Base-by-base conservation (phyloP, 2,329 filamentous ascomycete genomes). In the Hypoxylon sp. region DNA sequence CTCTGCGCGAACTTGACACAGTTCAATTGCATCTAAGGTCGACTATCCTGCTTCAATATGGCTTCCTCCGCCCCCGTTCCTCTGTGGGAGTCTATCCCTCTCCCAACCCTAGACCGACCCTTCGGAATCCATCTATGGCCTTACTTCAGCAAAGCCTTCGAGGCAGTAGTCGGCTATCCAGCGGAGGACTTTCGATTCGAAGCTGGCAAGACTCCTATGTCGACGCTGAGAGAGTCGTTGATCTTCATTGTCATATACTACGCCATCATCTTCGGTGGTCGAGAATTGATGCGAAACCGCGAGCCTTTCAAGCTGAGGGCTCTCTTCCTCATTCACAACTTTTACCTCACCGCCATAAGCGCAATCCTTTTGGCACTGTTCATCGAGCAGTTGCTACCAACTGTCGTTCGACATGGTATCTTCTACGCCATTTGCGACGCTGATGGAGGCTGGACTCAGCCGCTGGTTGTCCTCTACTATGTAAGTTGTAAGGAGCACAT, bases 301-400 rank as follows among this genome's bases (percentile, higher is more conserved):
- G 86, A 91, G 78, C 87, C 95, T 21, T 91, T 96, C 84, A 93
- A 97, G 87, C 88, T 98, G 78, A 96, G 93, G 85, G 85, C 87
- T 14, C 84, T 96, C 65, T 98, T 98, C 87, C 92, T 97, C 84
- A 87, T 98, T 79, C 95, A 99, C 89, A 99, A 99, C 87, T 91
- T 98, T 77, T 90, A 94, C 84, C 85, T 99, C 78, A 98, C 95
- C 51, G 84, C 88, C 73, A 93, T 98, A 84, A 97, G 93, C 80
- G 91, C 83, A 66, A 85, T 89, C 56, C 87, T 99, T 57, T 82
- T 99, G 77, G 90, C 85, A 61, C 89, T 99, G 74, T 98, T 97
- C 80, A 83, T 94, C 74, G 96, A 98, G 86, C 93, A 98, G 84
- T 84, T 99, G 70, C 84, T 98, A 63, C 93, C 95, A 49, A 97